Evolutionary conservation across 2,329 filamentous ascomycete species (phyloP).

Genomic region (Knoxdaviesia capensis): DNA sequence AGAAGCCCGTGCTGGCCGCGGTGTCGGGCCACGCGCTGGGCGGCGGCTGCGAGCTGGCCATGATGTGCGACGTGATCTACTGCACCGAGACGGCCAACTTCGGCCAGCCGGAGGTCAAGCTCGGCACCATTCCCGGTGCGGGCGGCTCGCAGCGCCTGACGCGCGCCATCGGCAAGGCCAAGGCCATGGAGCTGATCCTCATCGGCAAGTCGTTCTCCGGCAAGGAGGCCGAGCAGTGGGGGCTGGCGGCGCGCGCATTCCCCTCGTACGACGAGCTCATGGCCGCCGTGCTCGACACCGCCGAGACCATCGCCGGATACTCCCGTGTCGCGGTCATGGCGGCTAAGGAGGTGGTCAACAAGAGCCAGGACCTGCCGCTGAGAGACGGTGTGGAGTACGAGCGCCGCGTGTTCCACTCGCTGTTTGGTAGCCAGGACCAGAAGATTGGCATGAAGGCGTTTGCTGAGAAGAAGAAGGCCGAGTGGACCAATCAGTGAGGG

Average conservation of each 20-base stretch:
- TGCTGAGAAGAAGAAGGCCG: constrained; percentile 79
- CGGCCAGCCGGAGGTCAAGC: constrained; percentile 91
- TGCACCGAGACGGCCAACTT: constrained; percentile 74
- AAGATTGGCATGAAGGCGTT: constrained; percentile 96
- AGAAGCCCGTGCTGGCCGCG: constrained; percentile 86
- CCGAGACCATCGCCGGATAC: constrained; percentile 75
- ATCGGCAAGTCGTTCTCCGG: constrained; percentile 74
- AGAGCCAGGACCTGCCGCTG: constrained; percentile 80
- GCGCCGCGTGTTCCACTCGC: constrained; percentile 72
- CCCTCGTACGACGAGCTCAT: constrained; percentile 64
- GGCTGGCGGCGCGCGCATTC: constrained; percentile 68
- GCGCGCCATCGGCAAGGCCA: constrained; percentile 61
- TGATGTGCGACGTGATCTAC: constrained; percentile 96
- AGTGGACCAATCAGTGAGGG: constrained; percentile 47
- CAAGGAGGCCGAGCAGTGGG: constrained; percentile 73
- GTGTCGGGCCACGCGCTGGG: constrained; percentile 90
- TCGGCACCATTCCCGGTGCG: constrained; percentile 80
- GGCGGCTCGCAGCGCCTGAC: constrained; percentile 83
- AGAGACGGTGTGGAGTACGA: constrained; percentile 90
- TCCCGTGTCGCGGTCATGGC: constrained; percentile 75
- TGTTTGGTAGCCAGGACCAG: constrained; percentile 91
- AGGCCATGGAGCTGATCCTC: constrained; percentile 80
- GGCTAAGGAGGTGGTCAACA: constrained; percentile 96
- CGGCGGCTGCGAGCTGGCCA: constrained; percentile 85
- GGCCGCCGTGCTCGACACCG: constrained; percentile 61